Conservation (phyloP, 1,139 yeast genomes). For the Yamadazyma atmosphaerica region DNA sequence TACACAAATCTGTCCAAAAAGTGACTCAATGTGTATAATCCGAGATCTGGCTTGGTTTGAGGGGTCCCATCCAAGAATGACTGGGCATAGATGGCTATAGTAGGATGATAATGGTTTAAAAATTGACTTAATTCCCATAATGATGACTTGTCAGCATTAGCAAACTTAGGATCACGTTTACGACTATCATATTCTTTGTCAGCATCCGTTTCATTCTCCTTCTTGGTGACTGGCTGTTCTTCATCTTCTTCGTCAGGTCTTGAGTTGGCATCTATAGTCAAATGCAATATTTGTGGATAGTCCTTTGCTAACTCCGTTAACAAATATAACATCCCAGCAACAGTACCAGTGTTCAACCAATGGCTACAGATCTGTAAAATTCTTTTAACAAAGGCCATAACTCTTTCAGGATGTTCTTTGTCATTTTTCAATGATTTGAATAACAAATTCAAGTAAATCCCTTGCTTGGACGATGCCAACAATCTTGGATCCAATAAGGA, state of each 20-base stretch:
- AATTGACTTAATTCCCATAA: slow-evolving; percentile 85
- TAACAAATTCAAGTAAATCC: slow-evolving; percentile 81
- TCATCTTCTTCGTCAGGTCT: slow-evolving; percentile 33
- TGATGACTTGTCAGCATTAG: slow-evolving; percentile 77
- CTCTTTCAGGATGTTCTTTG: slow-evolving; percentile 55
- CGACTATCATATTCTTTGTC: slow-evolving; percentile 68
- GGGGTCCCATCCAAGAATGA: slow-evolving; percentile 50
- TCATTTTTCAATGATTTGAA: slow-evolving; percentile 84
- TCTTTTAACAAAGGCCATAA: slow-evolving; percentile 89
- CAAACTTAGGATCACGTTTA: slow-evolving; percentile 87
- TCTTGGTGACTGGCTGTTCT: too few relatives aligned
- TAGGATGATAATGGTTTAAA: slow-evolving; percentile 86
- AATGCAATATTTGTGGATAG: slow-evolving; percentile 42
- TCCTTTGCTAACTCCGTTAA: slow-evolving; percentile 60
- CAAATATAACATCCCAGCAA: slow-evolving; percentile 85
- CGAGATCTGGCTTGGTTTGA: slow-evolving; percentile 76
- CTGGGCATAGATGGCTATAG: slow-evolving; percentile 78
- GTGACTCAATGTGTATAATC: slow-evolving; percentile 82
- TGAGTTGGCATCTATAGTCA: slow-evolving; percentile 42
- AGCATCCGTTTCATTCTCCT: slow-evolving; percentile 49
- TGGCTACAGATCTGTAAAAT: slow-evolving; percentile 79
- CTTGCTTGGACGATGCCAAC: slow-evolving; percentile 81
- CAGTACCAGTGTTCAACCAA: slow-evolving; percentile 87
- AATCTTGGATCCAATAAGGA: slow-evolving; percentile 84
- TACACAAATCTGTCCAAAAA: slow-evolving; percentile 95